phyloP scores from a whole-genome alignment of 2,329 filamentous ascomycete species.

The Trichophyton mentagrophytes region DNA sequence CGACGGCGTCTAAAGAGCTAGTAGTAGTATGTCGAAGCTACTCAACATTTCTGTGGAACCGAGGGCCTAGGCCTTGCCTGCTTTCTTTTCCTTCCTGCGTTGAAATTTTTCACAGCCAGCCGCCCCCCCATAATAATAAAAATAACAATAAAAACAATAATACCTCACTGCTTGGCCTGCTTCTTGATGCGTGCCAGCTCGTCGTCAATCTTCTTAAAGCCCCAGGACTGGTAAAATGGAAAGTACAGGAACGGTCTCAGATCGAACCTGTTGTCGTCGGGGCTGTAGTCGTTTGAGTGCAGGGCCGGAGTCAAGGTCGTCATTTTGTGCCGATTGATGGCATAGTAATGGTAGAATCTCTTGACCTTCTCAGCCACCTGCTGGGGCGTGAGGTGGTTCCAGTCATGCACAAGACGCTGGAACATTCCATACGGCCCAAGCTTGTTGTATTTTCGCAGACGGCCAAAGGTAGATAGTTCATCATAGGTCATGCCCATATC shows the following conservation, averaged over 20 bases:
- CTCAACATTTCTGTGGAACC: too few species aligned
- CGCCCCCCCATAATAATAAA: background rate
- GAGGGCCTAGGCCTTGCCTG: too few species aligned
- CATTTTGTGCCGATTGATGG: constrained; percentile 51
- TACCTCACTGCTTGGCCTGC: background rate
- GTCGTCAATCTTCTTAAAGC: constrained; percentile 12
- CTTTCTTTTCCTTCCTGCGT: background rate
- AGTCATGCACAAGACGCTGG: constrained; percentile 38
- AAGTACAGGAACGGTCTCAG: constrained; percentile 39
- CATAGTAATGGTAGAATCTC: constrained; percentile 21
- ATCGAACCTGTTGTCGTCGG: constrained; percentile 35
- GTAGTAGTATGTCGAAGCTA: too few species aligned
- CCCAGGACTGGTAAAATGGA: constrained; percentile 10
- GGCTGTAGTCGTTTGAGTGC: constrained; percentile 36
- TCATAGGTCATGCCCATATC: constrained; percentile 40
- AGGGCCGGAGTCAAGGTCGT: constrained; percentile 44
- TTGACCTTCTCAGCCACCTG: constrained; percentile 33
- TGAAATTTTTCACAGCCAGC: background rate
- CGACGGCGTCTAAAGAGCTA: too few species aligned
- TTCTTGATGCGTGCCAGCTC: constrained; percentile 9
- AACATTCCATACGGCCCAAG: constrained; percentile 43
- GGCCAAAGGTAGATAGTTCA: constrained; percentile 39
- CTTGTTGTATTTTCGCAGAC: constrained; percentile 41
- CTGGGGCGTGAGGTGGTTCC: constrained; percentile 24
- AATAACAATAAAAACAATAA: background rate